A percentile compares a stretch with the other conserved stretches of the same genome.
Evolutionary conservation across 441 rosid species (phyloP).

Genomic region (Breynia disticha): DNA sequence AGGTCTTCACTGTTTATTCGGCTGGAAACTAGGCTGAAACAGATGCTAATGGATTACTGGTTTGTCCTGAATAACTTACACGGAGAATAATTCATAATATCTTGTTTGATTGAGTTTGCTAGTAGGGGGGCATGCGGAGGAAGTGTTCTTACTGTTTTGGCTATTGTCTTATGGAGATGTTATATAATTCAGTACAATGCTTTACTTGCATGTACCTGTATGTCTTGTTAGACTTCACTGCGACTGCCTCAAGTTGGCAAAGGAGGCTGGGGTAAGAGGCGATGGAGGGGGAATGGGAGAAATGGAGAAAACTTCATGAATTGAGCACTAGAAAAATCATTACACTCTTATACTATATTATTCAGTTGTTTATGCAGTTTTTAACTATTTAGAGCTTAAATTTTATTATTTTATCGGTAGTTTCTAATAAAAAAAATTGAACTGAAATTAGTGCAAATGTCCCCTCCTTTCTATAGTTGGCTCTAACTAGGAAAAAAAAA

Average conservation of each 20-base stretch:
- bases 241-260: too few relatives aligned
- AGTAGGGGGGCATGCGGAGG: background rate
- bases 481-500: too few relatives aligned
- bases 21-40: slow-evolving; percentile 65
- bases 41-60: slow-evolving; percentile 62
- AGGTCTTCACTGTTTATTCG: slow-evolving; percentile 70
- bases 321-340: background rate
- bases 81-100: background rate
- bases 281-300: too few relatives aligned
- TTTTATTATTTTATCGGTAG: too few relatives aligned
- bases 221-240: too few relatives aligned
- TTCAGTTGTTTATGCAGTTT: background rate
- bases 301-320: too few relatives aligned
- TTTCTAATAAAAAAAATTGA: too few relatives aligned
- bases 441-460: too few relatives aligned
- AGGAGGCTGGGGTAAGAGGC: too few relatives aligned
- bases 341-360: background rate
- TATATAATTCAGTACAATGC: background rate
- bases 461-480: too few relatives aligned
- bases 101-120: background rate
- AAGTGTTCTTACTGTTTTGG: background rate
- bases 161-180: background rate
- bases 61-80: slow-evolving; percentile 22
- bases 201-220: background rate
- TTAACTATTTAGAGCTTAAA: background rate